Percentiles rank a stretch among this genome's conserved stretches.
phyloP scores from a whole-genome alignment of 1,139 yeast genomes.

The Magnusiomyces tetraspermus region DNA sequence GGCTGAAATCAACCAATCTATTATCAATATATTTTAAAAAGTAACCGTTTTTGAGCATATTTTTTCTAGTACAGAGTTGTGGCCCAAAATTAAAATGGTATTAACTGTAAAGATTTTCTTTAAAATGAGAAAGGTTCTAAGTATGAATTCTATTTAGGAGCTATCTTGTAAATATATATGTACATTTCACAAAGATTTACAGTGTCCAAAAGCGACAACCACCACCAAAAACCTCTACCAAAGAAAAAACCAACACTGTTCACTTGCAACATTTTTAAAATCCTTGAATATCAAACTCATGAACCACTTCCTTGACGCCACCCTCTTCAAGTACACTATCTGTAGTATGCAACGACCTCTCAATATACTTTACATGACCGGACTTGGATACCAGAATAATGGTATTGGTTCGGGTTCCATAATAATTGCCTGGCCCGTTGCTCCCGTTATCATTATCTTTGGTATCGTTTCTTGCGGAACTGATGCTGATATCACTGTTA shows the following conservation, averaged over 20 bases:
- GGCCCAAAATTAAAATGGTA: too few species aligned
- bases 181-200: neutral
- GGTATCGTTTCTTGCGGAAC: neutral
- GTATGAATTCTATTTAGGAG: too few species aligned
- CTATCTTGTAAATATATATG: too few species aligned
- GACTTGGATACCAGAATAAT: conserved; percentile 49
- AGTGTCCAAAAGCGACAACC: neutral
- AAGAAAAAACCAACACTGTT: neutral
- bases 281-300: conserved; percentile 13
- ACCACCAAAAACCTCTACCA: neutral
- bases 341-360: conserved; percentile 35
- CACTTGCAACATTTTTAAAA: too few species aligned
- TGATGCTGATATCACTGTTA: neutral
- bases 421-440: conserved; percentile 42
- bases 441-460: too few species aligned
- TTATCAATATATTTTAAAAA: too few species aligned
- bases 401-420: conserved; percentile 90
- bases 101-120: too few species aligned
- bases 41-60: too few species aligned
- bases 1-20: too few species aligned
- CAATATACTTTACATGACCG: conserved; percentile 41
- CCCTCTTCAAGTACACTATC: conserved; percentile 20
- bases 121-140: too few species aligned
- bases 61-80: too few species aligned
- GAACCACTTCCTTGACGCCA: conserved; percentile 9